phyloP scores from a whole-genome alignment of 768 basidiomycete genomes.

The Mycena floridula region DNA sequence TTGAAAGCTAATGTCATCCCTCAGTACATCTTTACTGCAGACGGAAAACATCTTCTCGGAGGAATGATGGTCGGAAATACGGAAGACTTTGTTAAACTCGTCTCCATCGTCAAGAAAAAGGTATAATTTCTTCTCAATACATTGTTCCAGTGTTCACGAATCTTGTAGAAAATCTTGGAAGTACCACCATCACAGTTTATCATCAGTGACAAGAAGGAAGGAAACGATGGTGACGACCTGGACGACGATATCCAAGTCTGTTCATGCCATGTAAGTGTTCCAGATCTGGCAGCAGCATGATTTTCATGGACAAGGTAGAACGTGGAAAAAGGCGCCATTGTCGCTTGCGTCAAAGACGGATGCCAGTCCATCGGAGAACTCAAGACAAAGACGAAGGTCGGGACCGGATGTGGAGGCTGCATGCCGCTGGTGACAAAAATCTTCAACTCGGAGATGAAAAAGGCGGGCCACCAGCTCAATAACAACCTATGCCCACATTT shows the following conservation, averaged over 20 bases:
- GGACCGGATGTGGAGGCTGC: conserved; percentile 72
- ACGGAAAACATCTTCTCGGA: conserved; percentile 67
- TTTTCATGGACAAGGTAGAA: conserved; percentile 29
- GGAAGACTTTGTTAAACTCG: conserved; percentile 59
- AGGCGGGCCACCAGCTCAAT: conserved; percentile 50
- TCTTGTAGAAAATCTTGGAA: conserved; percentile 53
- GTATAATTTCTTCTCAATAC: conserved; percentile 20
- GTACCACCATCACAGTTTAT: conserved; percentile 64
- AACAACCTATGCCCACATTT: conserved; percentile 66
- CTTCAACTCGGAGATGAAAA: conserved; percentile 59
- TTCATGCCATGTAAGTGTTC: conserved; percentile 47
- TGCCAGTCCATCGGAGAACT: conserved; percentile 43
- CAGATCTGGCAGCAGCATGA: not conserved
- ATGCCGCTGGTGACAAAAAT: conserved; percentile 45
- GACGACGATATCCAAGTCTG: conserved; percentile 72
- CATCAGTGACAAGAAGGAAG: conserved; percentile 43
- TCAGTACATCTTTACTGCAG: conserved; percentile 61
- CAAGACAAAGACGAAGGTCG: conserved; percentile 63
- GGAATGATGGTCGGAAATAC: conserved; percentile 81
- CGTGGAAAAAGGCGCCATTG: conserved; percentile 55
- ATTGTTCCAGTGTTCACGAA: not conserved
- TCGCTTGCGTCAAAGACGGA: conserved; percentile 37
- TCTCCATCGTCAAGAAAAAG: conserved; percentile 68
- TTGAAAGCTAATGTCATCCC: too few species aligned
- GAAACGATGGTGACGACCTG: conserved; percentile 57